Evolutionary conservation across 208 protist genomes (phyloP), one percentile per base, ranked within the genome.

Genomic region (Leishmania tropica): DNA sequence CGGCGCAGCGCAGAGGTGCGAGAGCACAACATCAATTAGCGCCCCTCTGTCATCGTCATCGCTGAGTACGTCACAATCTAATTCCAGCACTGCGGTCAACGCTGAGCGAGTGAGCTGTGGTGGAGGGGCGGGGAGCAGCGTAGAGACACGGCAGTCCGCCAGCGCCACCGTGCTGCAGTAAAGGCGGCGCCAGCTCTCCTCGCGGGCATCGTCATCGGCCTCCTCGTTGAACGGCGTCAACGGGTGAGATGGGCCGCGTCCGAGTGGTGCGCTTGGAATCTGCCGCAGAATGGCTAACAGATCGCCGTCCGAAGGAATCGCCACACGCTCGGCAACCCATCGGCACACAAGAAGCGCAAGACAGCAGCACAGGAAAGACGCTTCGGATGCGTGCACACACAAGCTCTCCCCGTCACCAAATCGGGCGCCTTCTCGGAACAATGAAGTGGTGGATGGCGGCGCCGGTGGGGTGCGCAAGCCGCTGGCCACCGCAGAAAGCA

Each of bases 321-420:
- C 72, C n/a, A 40, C 72, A 76, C 72, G 72, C 47, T 37, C 48
- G 10, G 72, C 72, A 28, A 62, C 31, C 72, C 72, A 76, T 21
- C 72, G 72, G 35, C 72, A 76, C 72, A 76, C 28, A 42, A 76
- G 51, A 42, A 76, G 72, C 48, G 42, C 51, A n/a, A 76, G 72
- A 62, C 31, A 76, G 72, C 72, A 76, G 35, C n/a, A 35, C 47
- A 53, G 71, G 19, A 15, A 51, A 60, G 60, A 76, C 2, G 72
- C 42, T 17, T 3, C 45, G 17, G 72, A 62, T 13, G 72, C 31
- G 35, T 31, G 17, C 47, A 15, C 17, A 40, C 15, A 40, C 11
- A 60, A 31, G 48, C 5, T 51, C 3, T 62, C 72, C 47, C 31
- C 48, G 17, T 28, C 47, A 31, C 31, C 35, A 8, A 15, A 60